These are phyloP conservation scores for Geotrichum aggregatum DNA, from an alignment of 1,139 yeast genomes.

Conservation along the genomic window DNA sequence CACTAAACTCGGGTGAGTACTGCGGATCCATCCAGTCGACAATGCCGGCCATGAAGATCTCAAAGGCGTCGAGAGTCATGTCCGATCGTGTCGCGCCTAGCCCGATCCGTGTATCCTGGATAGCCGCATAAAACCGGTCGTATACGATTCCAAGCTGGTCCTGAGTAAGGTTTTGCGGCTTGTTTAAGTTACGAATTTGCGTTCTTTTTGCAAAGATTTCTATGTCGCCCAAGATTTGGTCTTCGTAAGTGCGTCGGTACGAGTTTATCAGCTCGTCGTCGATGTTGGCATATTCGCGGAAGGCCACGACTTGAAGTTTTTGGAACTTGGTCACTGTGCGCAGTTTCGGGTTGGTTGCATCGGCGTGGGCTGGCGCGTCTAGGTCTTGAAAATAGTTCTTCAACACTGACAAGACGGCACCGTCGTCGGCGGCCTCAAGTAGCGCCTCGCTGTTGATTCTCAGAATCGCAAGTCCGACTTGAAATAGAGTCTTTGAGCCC, in stretches of 20 bases:
- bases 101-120: conserved; percentile 69
- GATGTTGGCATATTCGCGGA: conserved; percentile 78
- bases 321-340: conserved; percentile 79
- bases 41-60: conserved; percentile 71
- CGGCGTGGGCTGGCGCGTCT: conserved; percentile 77
- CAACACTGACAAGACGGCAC: conserved; percentile 78
- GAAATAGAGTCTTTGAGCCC: conserved; percentile 86
- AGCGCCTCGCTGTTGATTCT: conserved; percentile 83
- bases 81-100: conserved; percentile 50
- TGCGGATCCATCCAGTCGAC: conserved; percentile 64
- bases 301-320: conserved; percentile 83
- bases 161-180: conserved; percentile 55
- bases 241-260: conserved; percentile 67
- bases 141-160: conserved; percentile 67
- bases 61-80: conserved; percentile 72
- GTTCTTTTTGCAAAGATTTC: conserved; percentile 89
- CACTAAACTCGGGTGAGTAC: conserved; percentile 15
- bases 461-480: conserved; percentile 84
- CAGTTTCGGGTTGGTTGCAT: conserved; percentile 59
- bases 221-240: conserved; percentile 75
- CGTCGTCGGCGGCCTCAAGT: conserved; percentile 81
- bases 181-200: conserved; percentile 79
- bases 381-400: conserved; percentile 75
- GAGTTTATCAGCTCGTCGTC: conserved; percentile 69
- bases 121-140: conserved; percentile 77